Percentiles rank a stretch among this genome's conserved stretches.
phyloP scores from a whole-genome alignment of 192 early-diverging fungal genomes.

The Dissophora globulifera region DNA sequence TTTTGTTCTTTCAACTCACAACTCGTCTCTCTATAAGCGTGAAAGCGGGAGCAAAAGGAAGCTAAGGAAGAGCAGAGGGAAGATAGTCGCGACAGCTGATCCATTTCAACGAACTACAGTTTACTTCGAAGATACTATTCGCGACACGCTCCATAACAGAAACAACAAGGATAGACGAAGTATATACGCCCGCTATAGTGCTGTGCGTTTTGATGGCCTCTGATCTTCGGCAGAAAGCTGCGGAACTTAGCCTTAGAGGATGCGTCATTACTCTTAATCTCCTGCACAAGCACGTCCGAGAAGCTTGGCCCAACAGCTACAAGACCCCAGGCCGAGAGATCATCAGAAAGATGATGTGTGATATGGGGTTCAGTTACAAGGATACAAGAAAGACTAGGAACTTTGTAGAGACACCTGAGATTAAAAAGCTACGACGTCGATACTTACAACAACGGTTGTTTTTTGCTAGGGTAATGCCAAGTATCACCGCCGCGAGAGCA shows the following conservation, averaged over 20 bases:
- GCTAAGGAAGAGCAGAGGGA: too few relatives aligned
- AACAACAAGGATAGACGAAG: too few relatives aligned
- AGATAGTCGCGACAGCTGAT: too few relatives aligned
- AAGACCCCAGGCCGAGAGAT: neutral
- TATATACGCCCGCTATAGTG: neutral
- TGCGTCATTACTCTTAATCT: neutral
- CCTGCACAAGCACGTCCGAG: neutral
- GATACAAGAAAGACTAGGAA: constrained; percentile 8
- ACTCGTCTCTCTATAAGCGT: too few relatives aligned
- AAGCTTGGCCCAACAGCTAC: neutral
- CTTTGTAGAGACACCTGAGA: constrained; percentile 17
- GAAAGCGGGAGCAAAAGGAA: too few relatives aligned
- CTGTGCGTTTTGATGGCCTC: neutral
- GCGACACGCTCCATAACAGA: too few relatives aligned
- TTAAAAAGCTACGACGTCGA: neutral
- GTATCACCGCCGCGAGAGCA: too few relatives aligned
- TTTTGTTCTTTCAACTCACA: too few relatives aligned
- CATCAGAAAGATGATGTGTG: constrained; percentile 8
- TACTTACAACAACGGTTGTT: constrained; percentile 13
- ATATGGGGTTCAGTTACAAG: constrained; percentile 5
- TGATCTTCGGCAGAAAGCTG: neutral
- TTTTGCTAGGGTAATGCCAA: too few relatives aligned
- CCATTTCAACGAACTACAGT: too few relatives aligned
- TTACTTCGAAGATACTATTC: too few relatives aligned
- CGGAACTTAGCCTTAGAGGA: neutral